Conservation (phyloP, 768 basidiomycete genomes). For the Clathrus columnatus region DNA sequence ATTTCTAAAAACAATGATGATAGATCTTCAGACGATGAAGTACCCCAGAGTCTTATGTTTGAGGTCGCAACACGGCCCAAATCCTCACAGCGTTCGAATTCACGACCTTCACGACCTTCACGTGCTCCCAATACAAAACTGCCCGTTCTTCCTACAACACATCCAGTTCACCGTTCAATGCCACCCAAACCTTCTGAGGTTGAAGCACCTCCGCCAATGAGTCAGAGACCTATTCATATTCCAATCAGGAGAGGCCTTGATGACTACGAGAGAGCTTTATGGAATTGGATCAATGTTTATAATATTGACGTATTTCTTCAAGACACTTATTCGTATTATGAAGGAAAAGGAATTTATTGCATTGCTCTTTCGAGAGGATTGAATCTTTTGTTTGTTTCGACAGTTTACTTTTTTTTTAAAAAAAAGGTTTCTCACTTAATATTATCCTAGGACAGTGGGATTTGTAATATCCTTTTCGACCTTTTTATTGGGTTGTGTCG, state of each 20-base stretch:
- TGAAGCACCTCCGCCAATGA: conserved; percentile 29
- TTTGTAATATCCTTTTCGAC: conserved; percentile 99
- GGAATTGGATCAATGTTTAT: conserved; percentile 99
- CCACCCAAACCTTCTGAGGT: conserved; percentile 43
- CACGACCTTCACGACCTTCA: conserved; percentile 15
- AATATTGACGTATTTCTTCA: conserved; percentile 94
- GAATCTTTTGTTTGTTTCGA: conserved; percentile 78
- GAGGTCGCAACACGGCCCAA: conserved; percentile 48
- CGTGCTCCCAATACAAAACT: conserved; percentile 39
- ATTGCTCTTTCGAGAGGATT: conserved; percentile 85
- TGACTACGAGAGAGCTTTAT: conserved; percentile 83
- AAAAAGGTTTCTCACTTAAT: conserved; percentile 14
- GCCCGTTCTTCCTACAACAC: conserved; percentile 31
- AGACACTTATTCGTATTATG: conserved; percentile 93
- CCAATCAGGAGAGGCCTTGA: conserved; percentile 62
- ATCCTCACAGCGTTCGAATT: conserved; percentile 17
- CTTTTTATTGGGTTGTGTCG: conserved; percentile 89
- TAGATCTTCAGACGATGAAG: conserved; percentile 66
- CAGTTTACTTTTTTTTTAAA: conserved; percentile 15
- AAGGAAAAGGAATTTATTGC: conserved; percentile 93
- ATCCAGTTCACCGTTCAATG: conserved; percentile 35
- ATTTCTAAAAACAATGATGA: conserved; percentile 57
- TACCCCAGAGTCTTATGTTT: conserved; percentile 79
- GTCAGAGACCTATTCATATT: conserved; percentile 16
- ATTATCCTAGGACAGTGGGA: conserved; percentile 72